These are phyloP conservation scores for Globisporangium paroecandrum DNA, from an alignment of 352 stramenopile genomes.

Conservation along the genomic window DNA sequence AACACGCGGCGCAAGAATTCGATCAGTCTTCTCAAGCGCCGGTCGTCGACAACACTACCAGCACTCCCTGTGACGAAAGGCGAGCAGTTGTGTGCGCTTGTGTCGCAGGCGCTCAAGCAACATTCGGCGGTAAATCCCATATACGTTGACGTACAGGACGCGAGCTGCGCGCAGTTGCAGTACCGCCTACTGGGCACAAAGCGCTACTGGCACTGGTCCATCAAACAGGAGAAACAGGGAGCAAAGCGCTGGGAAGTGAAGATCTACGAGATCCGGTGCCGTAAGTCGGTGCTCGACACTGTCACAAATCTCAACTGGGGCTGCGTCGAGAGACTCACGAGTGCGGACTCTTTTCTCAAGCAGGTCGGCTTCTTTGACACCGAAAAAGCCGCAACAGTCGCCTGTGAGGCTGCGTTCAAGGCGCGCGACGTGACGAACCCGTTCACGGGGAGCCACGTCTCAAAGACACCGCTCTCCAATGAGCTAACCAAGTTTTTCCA, in stretches of 20 bases:
- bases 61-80: constrained; percentile 1
- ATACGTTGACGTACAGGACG: constrained; percentile 21
- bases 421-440: constrained; percentile 38
- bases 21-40: constrained; percentile 6
- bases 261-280: constrained; percentile 48
- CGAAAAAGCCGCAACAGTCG: constrained; percentile 39
- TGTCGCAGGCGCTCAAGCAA: background rate
- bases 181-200: constrained; percentile 51
- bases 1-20: constrained; percentile 9
- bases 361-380: constrained; percentile 59
- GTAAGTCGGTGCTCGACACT: constrained; percentile 34
- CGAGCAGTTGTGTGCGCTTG: constrained; percentile 9
- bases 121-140: background rate
- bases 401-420: constrained; percentile 36
- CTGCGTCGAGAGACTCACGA: constrained; percentile 28
- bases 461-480: constrained; percentile 28
- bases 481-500: constrained; percentile 40
- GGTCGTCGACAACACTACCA: constrained; percentile 10
- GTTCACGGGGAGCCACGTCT: constrained; percentile 24
- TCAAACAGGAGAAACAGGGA: constrained; percentile 65
- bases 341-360: constrained; percentile 44
- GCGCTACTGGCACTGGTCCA: constrained; percentile 61
- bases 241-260: constrained; percentile 58
- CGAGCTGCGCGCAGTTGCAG: constrained; percentile 58
- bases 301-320: constrained; percentile 27